Evolutionary conservation across 169 alveolate genomes (phyloP), one percentile per base, ranked within the genome.

Genomic region (Ichthyophthirius multifiliis): DNA sequence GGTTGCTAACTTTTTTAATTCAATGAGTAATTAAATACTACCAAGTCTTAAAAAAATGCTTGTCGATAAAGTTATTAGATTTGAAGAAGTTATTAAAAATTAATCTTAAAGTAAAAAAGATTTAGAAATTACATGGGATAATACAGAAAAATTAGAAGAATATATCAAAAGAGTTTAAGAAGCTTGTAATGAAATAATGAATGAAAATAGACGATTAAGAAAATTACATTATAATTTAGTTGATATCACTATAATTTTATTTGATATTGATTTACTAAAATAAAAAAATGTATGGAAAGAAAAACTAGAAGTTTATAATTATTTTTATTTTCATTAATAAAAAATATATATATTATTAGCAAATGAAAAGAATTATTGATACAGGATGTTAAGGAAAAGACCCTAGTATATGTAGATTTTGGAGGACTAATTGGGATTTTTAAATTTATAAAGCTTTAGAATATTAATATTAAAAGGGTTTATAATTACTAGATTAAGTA

Each of bases 1-100:
- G n/a, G n/a, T n/a, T n/a, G 97, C 98, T 65, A 94, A 95, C 89
- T 97, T 97, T 90, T 94, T 94, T 88, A 97, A 97, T 88, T 78
- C 87, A 4, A 89, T 95, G 93, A 81, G 95, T 13, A 84, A 92
- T 15, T 94, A 95, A 71, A 91, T 97, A 64, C 94, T 95, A 48
- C 96, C 95, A 31, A 94, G 96, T 63, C 95, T 95, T 76, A 92
- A 88, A 74, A 92, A 95, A 16, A 92, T 97, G 97, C 83, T 97
- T 46, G 87, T 94, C 15, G 94, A 94, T 46, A 89, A 93, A 47
- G 98, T 98, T 0, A 84, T 92, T 43, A 91, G 88, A 34, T 95
- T 97, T 79, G 98, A 95, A 83, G 85, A 91, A 64, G 93, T 92
- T n/a, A n/a, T n/a, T n/a, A n/a, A n/a, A n/a, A n/a, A 62, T 43